These are phyloP conservation scores for Aspergillus incahuasiensis DNA, from an alignment of 495 filamentous ascomycete species.

Conservation along the genomic window DNA sequence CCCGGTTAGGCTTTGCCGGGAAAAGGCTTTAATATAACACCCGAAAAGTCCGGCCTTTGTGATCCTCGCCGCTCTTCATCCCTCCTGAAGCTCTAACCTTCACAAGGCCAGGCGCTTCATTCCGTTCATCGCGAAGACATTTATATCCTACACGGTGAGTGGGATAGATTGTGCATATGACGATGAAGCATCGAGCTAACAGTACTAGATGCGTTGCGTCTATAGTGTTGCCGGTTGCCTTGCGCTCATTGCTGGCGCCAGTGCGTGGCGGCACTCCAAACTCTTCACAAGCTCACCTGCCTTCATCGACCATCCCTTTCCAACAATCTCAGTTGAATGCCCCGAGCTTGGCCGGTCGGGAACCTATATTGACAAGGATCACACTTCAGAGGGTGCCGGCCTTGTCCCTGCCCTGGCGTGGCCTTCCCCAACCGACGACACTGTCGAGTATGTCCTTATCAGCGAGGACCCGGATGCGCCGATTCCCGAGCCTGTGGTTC, in stretches of 20 bases:
- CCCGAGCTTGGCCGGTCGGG: conserved; percentile 41
- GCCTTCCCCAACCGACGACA: conserved; percentile 28
- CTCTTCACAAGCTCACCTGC: conserved; percentile 43
- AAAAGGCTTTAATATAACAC: neutral
- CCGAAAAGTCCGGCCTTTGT: neutral
- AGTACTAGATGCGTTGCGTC: conserved; percentile 24
- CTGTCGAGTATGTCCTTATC: conserved; percentile 45
- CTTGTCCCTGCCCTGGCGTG: conserved; percentile 43
- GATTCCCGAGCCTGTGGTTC: conserved; percentile 39
- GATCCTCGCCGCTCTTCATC: neutral
- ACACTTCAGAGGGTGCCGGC: conserved; percentile 38
- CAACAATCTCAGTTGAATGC: conserved; percentile 41
- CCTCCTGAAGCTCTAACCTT: neutral
- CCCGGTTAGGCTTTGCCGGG: neutral
- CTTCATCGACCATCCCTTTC: conserved; percentile 35
- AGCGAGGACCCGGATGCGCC: conserved; percentile 50
- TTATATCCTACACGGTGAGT: neutral
- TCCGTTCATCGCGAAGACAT: neutral
- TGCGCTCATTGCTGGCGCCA: conserved; percentile 28
- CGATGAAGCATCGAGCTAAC: neutral
- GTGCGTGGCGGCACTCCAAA: conserved; percentile 38
- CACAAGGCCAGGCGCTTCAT: neutral
- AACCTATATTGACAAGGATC: conserved; percentile 33
- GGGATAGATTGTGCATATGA: neutral
- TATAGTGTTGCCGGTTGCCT: conserved; percentile 36